Evolutionary conservation across 208 protist species (phyloP).

Genomic region (Acanthamoeba culbertsoni): DNA sequence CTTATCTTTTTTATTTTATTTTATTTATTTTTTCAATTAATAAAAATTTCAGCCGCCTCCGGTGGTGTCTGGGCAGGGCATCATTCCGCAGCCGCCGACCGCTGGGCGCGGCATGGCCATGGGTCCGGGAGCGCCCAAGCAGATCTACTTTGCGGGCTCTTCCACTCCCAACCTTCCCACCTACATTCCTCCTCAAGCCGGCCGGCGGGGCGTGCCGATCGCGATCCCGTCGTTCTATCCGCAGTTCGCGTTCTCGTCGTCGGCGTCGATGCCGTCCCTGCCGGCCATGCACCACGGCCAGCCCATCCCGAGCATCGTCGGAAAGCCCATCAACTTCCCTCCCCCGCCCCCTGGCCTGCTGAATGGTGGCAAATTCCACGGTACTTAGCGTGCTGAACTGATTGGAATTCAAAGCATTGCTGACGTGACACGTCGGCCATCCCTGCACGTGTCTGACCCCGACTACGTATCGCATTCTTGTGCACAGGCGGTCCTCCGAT

Average conservation of each 20-base stretch:
- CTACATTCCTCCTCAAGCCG: background rate
- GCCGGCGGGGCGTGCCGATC: background rate
- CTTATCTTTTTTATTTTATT: background rate
- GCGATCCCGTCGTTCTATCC: conserved; percentile 2
- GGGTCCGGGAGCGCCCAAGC: background rate
- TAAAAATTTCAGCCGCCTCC: background rate
- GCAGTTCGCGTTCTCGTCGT: background rate
- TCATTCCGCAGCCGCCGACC: background rate
- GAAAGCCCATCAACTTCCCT: background rate
- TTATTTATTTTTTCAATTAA: background rate
- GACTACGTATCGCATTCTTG: no score
- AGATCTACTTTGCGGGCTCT: background rate
- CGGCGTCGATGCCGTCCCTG: background rate
- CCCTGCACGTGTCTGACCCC: no score
- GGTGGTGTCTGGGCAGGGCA: background rate
- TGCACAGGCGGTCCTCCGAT: no score
- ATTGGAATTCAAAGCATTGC: no score
- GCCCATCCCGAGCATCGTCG: background rate
- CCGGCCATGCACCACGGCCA: background rate
- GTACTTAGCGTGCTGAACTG: no score
- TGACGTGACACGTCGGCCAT: no score
- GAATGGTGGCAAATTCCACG: background rate
- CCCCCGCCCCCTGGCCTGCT: background rate
- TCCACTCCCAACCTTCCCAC: background rate
- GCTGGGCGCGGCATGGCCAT: background rate